Evolutionary conservation across 2,329 filamentous ascomycete genomes (phyloP).

Genomic region (Thelonectria blattea): DNA sequence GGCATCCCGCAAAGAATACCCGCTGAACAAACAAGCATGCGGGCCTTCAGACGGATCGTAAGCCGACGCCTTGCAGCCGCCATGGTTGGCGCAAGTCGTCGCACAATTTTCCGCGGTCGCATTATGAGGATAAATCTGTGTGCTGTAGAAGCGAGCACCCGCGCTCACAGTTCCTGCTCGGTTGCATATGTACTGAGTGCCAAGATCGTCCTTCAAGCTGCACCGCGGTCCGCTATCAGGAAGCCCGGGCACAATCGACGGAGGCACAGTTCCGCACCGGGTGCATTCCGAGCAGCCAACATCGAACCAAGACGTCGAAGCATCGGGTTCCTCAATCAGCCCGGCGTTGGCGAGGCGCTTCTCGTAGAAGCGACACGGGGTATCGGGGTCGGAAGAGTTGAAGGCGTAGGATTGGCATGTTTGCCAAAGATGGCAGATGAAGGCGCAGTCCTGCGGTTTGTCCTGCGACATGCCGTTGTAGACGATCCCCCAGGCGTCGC

Average conservation of each 20-base stretch:
- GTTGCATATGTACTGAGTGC: neutral
- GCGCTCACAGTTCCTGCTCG: neutral
- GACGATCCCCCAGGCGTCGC: neutral
- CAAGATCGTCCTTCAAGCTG: neutral
- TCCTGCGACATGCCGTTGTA: slow-evolving; percentile 1
- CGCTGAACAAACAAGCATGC: neutral
- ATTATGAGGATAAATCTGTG: neutral
- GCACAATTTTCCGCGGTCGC: neutral
- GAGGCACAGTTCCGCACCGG: neutral
- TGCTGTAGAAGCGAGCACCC: neutral
- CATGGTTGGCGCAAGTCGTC: neutral
- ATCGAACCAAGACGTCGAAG: neutral
- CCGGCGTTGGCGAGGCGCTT: neutral
- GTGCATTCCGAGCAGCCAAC: neutral
- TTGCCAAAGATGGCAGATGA: neutral
- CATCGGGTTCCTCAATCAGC: neutral
- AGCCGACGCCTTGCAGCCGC: neutral
- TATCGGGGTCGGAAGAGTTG: neutral
- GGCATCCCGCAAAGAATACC: neutral
- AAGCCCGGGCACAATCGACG: neutral
- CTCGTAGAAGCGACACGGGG: slow-evolving; percentile 1
- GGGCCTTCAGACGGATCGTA: neutral
- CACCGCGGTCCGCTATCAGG: neutral
- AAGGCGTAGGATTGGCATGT: neutral
- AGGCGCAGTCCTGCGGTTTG: neutral